Evolutionary conservation across 1,139 yeast species (phyloP), one percentile per base, ranked within the genome.

Genomic region (Waltiozyma sp.): DNA sequence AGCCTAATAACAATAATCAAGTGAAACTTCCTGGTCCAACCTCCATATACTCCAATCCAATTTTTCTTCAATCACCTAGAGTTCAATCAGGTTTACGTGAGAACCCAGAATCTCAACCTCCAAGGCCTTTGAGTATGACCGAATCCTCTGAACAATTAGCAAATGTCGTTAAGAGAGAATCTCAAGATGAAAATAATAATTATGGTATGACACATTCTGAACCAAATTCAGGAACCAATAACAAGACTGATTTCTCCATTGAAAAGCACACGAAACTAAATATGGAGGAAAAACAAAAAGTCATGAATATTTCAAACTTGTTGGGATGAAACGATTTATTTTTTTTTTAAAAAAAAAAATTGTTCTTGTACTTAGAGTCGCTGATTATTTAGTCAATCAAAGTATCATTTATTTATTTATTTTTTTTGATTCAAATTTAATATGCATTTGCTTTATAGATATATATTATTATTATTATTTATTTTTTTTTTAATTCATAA

Each of bases 291-390:
- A 31, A 31, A 31, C 34, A 49, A 41, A 45, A 47, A 21, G 53
- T 53, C 7, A 54, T 54, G 58, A 47, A 54, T 38, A 53, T 54
- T 10, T 53, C 57, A 2, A 54, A 52, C 24, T 19, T 53, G 39
- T 41, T 53, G 40, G 48, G 38, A 16, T 45, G 39, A 43, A 10
- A 28, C n/a, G n/a, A n/a, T n/a, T n/a, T n/a, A n/a, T n/a, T n/a
- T n/a, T n/a, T n/a, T n/a, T n/a, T n/a, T n/a, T n/a, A n/a, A n/a
- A n/a, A n/a, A n/a, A n/a, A n/a, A n/a, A n/a, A n/a, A n/a, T n/a
- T n/a, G n/a, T n/a, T n/a, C n/a, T 23, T 23, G 26, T 23, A 23
- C 7, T 23, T 23, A 8, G 10, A 8, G 10, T 10, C 7, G 26
- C 26, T 23, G 26, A 23, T 23, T 10, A 23, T 23, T 8, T 23